phyloP scores from a whole-genome alignment of 2,329 filamentous ascomycete species.

The Pestalotiopsis sp. region DNA sequence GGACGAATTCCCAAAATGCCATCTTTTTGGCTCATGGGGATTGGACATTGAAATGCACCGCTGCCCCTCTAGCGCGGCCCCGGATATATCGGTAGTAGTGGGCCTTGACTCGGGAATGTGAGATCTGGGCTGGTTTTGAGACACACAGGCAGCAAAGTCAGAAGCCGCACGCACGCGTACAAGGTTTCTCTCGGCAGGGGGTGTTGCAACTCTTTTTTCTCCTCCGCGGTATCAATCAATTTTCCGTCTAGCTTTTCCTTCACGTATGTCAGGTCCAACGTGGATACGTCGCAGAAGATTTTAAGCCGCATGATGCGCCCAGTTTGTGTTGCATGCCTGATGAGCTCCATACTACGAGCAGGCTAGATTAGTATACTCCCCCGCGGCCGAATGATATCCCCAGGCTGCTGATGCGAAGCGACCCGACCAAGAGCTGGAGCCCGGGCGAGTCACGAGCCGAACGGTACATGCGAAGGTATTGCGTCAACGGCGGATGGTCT shows the following conservation, averaged over 20 bases:
- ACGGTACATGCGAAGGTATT: background rate
- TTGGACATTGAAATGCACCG: background rate
- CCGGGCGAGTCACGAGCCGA: background rate
- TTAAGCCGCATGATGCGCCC: background rate
- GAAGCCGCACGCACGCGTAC: background rate
- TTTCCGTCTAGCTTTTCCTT: too few relatives aligned
- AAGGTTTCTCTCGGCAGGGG: background rate
- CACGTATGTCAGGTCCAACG: background rate
- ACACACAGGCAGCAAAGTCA: background rate
- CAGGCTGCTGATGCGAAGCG: background rate
- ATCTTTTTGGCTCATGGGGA: constrained; percentile 2
- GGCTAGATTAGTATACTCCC: background rate
- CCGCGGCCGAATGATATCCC: background rate
- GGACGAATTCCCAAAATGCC: background rate
- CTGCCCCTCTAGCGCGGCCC: background rate
- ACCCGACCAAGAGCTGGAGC: background rate
- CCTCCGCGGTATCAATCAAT: too few relatives aligned
- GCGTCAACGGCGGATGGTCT: background rate
- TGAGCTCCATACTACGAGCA: background rate
- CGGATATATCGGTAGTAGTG: constrained; percentile 3
- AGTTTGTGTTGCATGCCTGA: background rate
- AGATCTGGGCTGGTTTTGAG: background rate
- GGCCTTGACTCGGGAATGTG: constrained; percentile 5
- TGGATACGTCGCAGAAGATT: background rate
- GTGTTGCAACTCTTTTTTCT: background rate